phyloP scores from a whole-genome alignment of 768 basidiomycete species.

The Suillus subaureus region DNA sequence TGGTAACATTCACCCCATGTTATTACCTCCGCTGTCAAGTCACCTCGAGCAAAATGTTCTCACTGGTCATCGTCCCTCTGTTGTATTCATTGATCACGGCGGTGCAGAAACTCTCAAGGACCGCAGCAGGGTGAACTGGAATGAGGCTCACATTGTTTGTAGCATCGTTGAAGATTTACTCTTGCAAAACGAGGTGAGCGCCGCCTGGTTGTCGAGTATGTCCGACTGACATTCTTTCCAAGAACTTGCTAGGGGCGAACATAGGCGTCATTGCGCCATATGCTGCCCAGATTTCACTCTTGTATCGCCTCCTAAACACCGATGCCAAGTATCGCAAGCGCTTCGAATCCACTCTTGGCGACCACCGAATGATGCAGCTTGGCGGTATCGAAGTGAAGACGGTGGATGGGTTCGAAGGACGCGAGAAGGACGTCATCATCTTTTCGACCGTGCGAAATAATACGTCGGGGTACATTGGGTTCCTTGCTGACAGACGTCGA shows the following conservation, averaged over 20 bases:
- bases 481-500: conserved; percentile 82
- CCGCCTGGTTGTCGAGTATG: conserved; percentile 1
- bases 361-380: conserved; percentile 65
- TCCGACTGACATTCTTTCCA: conserved; percentile 11
- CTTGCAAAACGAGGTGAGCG: conserved; percentile 66
- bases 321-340: conserved; percentile 54
- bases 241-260: conserved; percentile 69
- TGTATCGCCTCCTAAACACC: conserved; percentile 65
- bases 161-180: conserved; percentile 84
- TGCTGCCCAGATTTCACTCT: conserved; percentile 77
- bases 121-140: conserved; percentile 75
- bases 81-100: conserved; percentile 83
- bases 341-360: conserved; percentile 63
- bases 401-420: conserved; percentile 93
- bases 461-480: conserved; percentile 75
- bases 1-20: conserved; percentile 47
- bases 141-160: conserved; percentile 77
- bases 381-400: conserved; percentile 82
- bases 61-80: conserved; percentile 52
- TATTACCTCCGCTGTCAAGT: conserved; percentile 64
- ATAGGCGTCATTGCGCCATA: conserved; percentile 96
- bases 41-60: conserved; percentile 43
- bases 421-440: conserved; percentile 90
- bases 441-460: conserved; percentile 93
- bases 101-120: conserved; percentile 68